Evolutionary conservation across 192 early-diverging fungal species (phyloP).

Genomic region (Gonapodya prolifera): DNA sequence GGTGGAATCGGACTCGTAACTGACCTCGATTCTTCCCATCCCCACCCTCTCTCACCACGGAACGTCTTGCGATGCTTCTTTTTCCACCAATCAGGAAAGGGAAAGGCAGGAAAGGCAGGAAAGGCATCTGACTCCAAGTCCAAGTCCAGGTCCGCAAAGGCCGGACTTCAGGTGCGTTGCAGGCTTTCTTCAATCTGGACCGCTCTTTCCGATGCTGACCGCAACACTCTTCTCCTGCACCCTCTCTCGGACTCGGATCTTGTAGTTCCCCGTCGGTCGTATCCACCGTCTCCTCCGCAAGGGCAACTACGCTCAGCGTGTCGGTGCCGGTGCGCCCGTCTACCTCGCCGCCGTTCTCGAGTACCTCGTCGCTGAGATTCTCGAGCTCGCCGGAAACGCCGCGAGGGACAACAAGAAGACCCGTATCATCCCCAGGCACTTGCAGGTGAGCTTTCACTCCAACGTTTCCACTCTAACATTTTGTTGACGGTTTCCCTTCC

Average conservation of each 20-base stretch:
- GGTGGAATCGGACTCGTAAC: no score
- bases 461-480: background rate
- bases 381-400: constrained; percentile 91
- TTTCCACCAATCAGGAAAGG: background rate
- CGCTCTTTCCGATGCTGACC: background rate
- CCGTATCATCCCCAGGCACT: constrained; percentile 90
- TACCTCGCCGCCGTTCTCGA: constrained; percentile 86
- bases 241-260: background rate
- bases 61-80: background rate
- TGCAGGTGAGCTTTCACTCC: constrained; percentile 15
- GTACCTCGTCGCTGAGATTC: constrained; percentile 84
- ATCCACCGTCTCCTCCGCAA: constrained; percentile 61
- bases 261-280: constrained; percentile 85
- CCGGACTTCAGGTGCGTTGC: constrained; percentile 56
- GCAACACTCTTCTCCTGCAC: background rate
- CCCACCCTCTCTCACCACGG: background rate
- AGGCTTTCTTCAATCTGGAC: background rate
- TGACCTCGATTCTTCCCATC: background rate
- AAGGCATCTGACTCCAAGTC: constrained; percentile 27
- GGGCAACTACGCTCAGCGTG: constrained; percentile 21
- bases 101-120: constrained; percentile 12
- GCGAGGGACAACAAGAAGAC: constrained; percentile 89
- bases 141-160: constrained; percentile 66
- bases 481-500: background rate
- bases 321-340: constrained; percentile 68